These are phyloP conservation scores for Magnusiomyces tetraspermus DNA, from an alignment of 1,139 yeast genomes.

Conservation along the genomic window DNA sequence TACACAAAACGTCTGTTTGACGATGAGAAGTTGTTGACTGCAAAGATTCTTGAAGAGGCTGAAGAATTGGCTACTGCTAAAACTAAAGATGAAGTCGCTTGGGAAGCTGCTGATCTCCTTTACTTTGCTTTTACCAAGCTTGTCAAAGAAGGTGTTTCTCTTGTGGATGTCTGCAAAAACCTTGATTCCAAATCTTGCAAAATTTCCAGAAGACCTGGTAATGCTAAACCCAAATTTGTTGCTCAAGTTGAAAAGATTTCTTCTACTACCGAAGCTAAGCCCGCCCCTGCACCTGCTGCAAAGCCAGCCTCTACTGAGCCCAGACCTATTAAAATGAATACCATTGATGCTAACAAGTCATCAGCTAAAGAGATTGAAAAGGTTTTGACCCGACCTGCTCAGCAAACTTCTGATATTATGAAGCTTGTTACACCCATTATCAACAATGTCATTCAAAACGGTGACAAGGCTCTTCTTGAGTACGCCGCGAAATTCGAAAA, in stretches of 20 bases:
- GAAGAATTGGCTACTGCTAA: conserved; percentile 88
- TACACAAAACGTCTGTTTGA: conserved; percentile 81
- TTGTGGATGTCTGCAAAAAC: conserved; percentile 74
- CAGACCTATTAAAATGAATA: conserved; percentile 49
- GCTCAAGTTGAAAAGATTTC: conserved; percentile 25
- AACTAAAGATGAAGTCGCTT: conserved; percentile 63
- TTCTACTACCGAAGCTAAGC: conserved; percentile 15
- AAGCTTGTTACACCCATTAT: conserved; percentile 84
- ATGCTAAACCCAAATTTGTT: conserved; percentile 75
- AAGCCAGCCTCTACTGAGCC: conserved; percentile 18
- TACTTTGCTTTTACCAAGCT: conserved; percentile 88
- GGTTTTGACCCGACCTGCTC: conserved; percentile 81
- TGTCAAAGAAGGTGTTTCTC: conserved; percentile 67
- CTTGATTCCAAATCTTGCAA: conserved; percentile 73
- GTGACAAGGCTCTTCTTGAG: conserved; percentile 80
- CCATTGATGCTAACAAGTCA: conserved; percentile 44
- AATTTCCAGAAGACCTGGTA: conserved; percentile 90
- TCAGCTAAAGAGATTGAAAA: conserved; percentile 40
- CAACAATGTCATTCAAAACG: conserved; percentile 61
- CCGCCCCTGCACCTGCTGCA: conserved; percentile 13
- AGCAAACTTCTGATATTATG: conserved; percentile 85
- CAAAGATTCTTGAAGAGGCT: conserved; percentile 92
- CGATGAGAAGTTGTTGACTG: conserved; percentile 64
- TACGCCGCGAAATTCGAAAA: conserved; percentile 86
- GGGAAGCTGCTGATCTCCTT: conserved; percentile 95